Evolutionary conservation across 2,329 filamentous ascomycete genomes (phyloP).

Genomic region (Alternaria sp.): DNA sequence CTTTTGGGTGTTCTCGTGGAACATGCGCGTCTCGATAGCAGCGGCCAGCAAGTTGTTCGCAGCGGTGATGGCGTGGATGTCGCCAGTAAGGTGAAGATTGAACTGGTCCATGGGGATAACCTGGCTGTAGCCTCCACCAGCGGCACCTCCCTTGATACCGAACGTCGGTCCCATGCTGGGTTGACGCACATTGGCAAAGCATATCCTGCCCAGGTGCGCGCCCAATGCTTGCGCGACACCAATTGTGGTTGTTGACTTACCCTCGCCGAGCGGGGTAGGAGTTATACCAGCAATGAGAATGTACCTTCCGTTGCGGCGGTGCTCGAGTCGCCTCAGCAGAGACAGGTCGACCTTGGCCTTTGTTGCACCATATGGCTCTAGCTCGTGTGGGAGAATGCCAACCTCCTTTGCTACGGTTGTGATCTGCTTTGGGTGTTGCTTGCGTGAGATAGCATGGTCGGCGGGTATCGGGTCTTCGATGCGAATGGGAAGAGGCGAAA

Average conservation of each 20-base stretch:
- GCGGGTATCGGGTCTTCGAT: constrained; percentile 85
- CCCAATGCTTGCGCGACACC: constrained; percentile 92
- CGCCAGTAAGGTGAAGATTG: constrained; percentile 95
- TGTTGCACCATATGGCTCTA: constrained; percentile 93
- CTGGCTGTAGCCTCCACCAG: constrained; percentile 96
- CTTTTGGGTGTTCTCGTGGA: constrained; percentile 96
- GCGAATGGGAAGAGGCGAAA: constrained; percentile 84
- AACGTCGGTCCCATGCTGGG: constrained; percentile 98
- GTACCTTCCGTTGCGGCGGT: constrained; percentile 89
- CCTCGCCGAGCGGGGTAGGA: constrained; percentile 93
- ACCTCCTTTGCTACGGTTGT: constrained; percentile 84
- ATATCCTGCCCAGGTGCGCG: constrained; percentile 84
- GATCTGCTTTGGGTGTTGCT: constrained; percentile 91
- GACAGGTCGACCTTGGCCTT: constrained; percentile 94
- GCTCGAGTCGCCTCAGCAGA: constrained; percentile 81
- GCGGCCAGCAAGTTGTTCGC: constrained; percentile 97
- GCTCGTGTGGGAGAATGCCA: constrained; percentile 85
- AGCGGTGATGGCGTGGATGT: constrained; percentile 96
- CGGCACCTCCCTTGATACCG: constrained; percentile 97
- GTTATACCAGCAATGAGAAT: constrained; percentile 95
- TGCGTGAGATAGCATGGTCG: constrained; percentile 89
- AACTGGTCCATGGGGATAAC: constrained; percentile 99
- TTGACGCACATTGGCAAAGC: constrained; percentile 96
- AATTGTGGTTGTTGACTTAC: constrained; percentile 98
- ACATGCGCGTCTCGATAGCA: constrained; percentile 97